Conservation (phyloP, 2,329 filamentous ascomycete genomes). For the Lachnellula occidentalis region DNA sequence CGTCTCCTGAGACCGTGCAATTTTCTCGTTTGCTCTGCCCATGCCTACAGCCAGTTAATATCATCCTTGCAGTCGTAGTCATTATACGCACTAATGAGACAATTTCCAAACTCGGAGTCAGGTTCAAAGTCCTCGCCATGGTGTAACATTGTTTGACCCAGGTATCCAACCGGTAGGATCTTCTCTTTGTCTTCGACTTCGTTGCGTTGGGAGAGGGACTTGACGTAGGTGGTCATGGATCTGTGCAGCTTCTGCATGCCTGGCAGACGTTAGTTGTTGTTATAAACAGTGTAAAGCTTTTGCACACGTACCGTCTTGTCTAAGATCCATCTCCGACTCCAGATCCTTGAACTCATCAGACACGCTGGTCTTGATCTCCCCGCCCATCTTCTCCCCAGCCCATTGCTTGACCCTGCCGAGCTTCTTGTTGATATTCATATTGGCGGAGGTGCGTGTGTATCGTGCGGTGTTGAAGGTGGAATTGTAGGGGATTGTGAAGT, state of each 20-base stretch:
- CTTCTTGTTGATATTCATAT: conserved; percentile 60
- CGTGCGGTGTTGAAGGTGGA: not conserved
- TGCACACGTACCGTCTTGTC: conserved; percentile 68
- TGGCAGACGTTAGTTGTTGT: conserved; percentile 36
- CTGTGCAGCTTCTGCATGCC: conserved; percentile 87
- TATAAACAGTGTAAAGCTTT: not conserved
- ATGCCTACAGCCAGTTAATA: conserved; percentile 46
- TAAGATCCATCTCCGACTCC: conserved; percentile 83
- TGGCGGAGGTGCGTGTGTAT: conserved; percentile 12
- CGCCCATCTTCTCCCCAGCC: conserved; percentile 94
- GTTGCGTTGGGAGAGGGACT: conserved; percentile 78
- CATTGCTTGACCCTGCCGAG: conserved; percentile 96
- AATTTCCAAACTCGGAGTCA: conserved; percentile 87
- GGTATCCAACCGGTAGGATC: conserved; percentile 68
- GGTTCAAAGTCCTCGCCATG: conserved; percentile 92
- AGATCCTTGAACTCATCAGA: conserved; percentile 88
- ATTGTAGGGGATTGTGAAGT: not conserved
- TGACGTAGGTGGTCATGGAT: conserved; percentile 80
- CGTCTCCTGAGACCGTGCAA: conserved; percentile 78
- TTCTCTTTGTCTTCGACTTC: conserved; percentile 87
- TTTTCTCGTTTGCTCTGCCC: conserved; percentile 81
- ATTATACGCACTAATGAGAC: conserved; percentile 55
- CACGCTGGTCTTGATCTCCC: conserved; percentile 78
- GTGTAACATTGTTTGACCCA: conserved; percentile 78
- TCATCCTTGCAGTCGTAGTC: not conserved